Evolutionary conservation across 2,329 filamentous ascomycete genomes (phyloP).

Genomic region (Lizonia empirigonia): DNA sequence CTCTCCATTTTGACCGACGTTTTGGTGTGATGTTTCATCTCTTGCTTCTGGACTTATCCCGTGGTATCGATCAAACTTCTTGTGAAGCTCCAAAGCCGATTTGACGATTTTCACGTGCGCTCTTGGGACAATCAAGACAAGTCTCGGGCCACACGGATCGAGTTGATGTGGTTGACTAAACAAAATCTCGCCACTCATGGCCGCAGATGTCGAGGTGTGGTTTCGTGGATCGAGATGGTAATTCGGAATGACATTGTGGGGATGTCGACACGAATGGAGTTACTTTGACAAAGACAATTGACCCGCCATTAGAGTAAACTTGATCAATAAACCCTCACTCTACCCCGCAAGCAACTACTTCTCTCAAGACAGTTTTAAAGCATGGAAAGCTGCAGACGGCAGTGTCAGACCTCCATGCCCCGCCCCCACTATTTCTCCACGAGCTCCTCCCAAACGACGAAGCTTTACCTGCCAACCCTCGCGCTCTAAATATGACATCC

Average conservation of each 20-base stretch:
- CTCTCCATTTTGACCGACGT: background rate
- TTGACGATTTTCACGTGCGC: constrained; percentile 49
- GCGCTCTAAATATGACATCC: background rate
- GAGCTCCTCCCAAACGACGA: constrained; percentile 17
- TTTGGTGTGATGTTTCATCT: background rate
- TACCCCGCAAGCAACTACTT: background rate
- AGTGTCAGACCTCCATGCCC: constrained; percentile 14
- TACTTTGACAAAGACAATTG: background rate
- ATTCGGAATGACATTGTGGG: background rate
- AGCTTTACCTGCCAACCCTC: constrained; percentile 1
- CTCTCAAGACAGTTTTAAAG: background rate
- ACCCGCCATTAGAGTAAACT: background rate
- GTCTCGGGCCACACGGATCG: background rate
- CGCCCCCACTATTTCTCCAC: constrained; percentile 31
- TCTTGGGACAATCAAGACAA: constrained; percentile 34
- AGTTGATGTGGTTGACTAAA: background rate
- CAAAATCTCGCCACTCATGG: background rate
- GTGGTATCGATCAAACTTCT: constrained; percentile 32
- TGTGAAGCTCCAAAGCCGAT: constrained; percentile 40
- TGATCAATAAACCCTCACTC: no score
- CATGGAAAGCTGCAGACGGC: background rate
- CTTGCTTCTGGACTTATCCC: constrained; percentile 35
- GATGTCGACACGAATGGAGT: background rate
- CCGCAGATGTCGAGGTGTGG: background rate
- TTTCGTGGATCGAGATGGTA: background rate